Conservation (phyloP, 352 stramenopile species). For the Pythium oligandrum region DNA sequence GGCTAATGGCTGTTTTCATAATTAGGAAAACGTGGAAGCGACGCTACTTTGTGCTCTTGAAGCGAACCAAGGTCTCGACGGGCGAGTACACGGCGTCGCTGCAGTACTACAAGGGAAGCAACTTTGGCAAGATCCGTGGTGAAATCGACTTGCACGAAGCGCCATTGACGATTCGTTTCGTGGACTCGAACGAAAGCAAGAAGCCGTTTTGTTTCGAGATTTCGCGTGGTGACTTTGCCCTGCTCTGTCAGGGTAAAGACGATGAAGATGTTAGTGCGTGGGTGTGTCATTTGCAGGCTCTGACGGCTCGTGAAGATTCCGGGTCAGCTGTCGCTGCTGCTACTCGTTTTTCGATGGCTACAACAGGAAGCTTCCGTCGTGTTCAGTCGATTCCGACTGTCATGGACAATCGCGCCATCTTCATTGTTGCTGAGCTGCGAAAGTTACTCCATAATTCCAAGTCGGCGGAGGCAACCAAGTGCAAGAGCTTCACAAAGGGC, state of each 20-base stretch:
- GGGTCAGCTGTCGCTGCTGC: not conserved
- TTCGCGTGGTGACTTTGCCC: conserved; percentile 56
- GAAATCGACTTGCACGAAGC: conserved; percentile 75
- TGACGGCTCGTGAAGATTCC: conserved; percentile 26
- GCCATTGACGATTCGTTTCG: conserved; percentile 62
- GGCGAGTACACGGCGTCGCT: conserved; percentile 69
- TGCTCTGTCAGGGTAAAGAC: conserved; percentile 73
- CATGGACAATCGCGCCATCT: conserved; percentile 67
- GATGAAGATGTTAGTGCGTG: conserved; percentile 85
- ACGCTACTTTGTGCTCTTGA: conserved; percentile 83
- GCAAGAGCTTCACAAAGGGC: conserved; percentile 53
- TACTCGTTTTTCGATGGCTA: conserved; percentile 14
- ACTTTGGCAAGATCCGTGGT: conserved; percentile 72
- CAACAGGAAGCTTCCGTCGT: conserved; percentile 24
- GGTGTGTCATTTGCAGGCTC: conserved; percentile 77
- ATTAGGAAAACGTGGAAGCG: conserved; percentile 83
- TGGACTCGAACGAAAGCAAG: conserved; percentile 76
- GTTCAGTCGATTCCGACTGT: conserved; percentile 30
- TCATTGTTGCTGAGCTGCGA: conserved; percentile 78
- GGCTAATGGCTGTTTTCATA: too few relatives aligned
- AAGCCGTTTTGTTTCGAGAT: conserved; percentile 85
- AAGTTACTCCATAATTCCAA: conserved; percentile 76
- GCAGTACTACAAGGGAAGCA: conserved; percentile 84
- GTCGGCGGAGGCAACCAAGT: conserved; percentile 61
- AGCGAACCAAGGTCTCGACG: conserved; percentile 61